Conservation (phyloP, 169 alveolate species). For the Cryptosporidium parvum region DNA sequence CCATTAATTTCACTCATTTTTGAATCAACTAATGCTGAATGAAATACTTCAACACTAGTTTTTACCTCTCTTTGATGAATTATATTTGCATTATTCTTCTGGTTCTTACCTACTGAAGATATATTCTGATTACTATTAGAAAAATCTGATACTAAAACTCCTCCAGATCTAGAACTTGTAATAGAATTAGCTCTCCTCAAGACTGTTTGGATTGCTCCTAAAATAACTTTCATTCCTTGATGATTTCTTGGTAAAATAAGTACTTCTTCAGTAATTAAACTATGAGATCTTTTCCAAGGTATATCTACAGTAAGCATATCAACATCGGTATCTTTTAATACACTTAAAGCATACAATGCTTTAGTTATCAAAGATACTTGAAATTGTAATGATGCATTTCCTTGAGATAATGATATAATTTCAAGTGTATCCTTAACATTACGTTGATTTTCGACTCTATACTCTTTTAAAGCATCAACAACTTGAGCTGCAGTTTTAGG, state of each 20-base stretch:
- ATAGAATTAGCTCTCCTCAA: conserved; percentile 33
- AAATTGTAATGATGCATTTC: conserved; percentile 77
- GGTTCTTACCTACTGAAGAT: not conserved
- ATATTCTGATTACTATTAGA: not conserved
- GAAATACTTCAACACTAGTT: conserved; percentile 13
- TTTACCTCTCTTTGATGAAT: not conserved
- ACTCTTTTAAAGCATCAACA: conserved; percentile 75
- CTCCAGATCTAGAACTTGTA: conserved; percentile 9
- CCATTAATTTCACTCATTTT: conserved; percentile 3
- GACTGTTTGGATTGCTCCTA: conserved; percentile 54
- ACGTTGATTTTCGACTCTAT: conserved; percentile 75
- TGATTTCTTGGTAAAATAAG: conserved; percentile 43
- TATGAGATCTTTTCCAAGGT: conserved; percentile 69
- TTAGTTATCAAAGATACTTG: conserved; percentile 78
- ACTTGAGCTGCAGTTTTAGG: conserved; percentile 81
- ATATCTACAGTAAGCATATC: conserved; percentile 73
- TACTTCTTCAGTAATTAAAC: conserved; percentile 56
- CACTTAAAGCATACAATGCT: conserved; percentile 75
- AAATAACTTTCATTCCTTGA: conserved; percentile 50
- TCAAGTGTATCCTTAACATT: conserved; percentile 75
- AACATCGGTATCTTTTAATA: conserved; percentile 69
- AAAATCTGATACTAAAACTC: not conserved
- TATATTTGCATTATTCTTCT: not conserved
- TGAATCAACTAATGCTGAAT: not conserved
- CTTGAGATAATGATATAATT: conserved; percentile 76